A percentile compares a stretch with the other conserved stretches of the same genome.
Conservation (phyloP, 129 eudicot genomes). For the Escallonia rubra region DNA sequence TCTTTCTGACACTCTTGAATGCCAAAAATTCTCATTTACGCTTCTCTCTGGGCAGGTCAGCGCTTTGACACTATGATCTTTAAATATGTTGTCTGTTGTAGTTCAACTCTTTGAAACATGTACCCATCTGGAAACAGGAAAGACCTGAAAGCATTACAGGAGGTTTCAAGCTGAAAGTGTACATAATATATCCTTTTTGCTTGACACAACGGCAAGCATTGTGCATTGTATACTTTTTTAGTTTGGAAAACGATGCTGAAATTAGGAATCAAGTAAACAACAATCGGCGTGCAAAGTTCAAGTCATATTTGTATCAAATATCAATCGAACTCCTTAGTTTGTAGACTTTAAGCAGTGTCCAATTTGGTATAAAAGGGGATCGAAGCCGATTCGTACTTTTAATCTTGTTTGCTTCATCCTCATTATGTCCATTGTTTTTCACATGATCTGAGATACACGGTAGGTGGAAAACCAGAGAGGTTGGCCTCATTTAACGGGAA, state of each 20-base stretch:
- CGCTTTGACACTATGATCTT: constrained; percentile 69
- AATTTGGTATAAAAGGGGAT: too few relatives aligned
- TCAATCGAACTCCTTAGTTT: constrained; percentile 6
- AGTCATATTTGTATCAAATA: constrained; percentile 74
- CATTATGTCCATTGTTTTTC: too few relatives aligned
- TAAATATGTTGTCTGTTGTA: constrained; percentile 51
- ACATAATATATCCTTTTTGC: constrained; percentile 79
- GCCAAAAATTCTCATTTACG: neutral
- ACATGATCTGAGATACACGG: too few relatives aligned
- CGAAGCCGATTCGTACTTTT: too few relatives aligned
- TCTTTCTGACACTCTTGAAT: too few relatives aligned
- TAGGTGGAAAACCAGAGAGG: too few relatives aligned
- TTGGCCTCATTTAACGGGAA: too few relatives aligned
- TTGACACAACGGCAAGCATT: constrained; percentile 88
- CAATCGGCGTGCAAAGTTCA: constrained; percentile 73
- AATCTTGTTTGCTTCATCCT: too few relatives aligned
- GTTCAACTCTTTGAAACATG: constrained; percentile 60
- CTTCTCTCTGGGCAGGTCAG: constrained; percentile 47
- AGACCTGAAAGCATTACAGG: constrained; percentile 83
- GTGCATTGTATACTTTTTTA: constrained; percentile 39
- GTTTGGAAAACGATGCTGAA: constrained; percentile 47
- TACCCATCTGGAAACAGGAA: constrained; percentile 81
- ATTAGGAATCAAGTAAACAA: constrained; percentile 51
- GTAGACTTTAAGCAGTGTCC: too few relatives aligned
- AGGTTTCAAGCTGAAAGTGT: constrained; percentile 51